Conservation (phyloP, 2,329 filamentous ascomycete species). For the Hypoxylon sp. region DNA sequence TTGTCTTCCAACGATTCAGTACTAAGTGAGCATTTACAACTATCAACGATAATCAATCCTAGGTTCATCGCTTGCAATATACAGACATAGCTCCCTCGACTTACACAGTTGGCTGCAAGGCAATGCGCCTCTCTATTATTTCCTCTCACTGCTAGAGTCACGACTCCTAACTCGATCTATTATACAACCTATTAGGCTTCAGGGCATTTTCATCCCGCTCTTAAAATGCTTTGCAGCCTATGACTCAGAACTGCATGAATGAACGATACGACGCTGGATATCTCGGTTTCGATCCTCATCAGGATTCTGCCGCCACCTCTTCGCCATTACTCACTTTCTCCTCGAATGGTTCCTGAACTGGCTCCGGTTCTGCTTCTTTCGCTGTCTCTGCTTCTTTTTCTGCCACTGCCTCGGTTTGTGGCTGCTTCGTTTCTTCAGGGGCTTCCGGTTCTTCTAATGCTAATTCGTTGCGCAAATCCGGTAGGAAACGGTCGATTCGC, state of each 20-base stretch:
- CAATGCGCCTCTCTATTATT: slow-evolving; percentile 6
- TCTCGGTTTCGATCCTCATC: neutral
- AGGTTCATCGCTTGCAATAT: too few species aligned
- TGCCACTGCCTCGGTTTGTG: neutral
- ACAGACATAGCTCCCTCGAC: too few species aligned
- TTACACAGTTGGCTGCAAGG: too few species aligned
- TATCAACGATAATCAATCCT: too few species aligned
- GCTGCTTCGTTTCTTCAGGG: slow-evolving; percentile 6
- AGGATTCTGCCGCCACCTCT: slow-evolving; percentile 16
- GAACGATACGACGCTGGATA: slow-evolving; percentile 1
- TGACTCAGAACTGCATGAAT: neutral
- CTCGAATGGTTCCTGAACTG: slow-evolving; percentile 1
- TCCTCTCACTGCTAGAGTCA: slow-evolving; percentile 6
- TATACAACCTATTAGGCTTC: slow-evolving; percentile 33
- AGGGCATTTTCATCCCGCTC: neutral
- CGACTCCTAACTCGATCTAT: slow-evolving; percentile 28
- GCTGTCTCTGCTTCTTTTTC: neutral
- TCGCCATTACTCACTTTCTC: slow-evolving; percentile 11
- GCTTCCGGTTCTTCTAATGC: slow-evolving; percentile 56
- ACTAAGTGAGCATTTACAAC: too few species aligned
- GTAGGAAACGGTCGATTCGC: slow-evolving; percentile 70
- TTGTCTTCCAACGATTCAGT: too few species aligned
- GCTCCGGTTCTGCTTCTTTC: slow-evolving; percentile 7
- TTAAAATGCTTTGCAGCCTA: neutral
- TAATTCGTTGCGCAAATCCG: slow-evolving; percentile 65